These are phyloP conservation scores for Paecilomyces sp. DNA, from an alignment of 2,329 filamentous ascomycete species.

Conservation along the genomic window DNA sequence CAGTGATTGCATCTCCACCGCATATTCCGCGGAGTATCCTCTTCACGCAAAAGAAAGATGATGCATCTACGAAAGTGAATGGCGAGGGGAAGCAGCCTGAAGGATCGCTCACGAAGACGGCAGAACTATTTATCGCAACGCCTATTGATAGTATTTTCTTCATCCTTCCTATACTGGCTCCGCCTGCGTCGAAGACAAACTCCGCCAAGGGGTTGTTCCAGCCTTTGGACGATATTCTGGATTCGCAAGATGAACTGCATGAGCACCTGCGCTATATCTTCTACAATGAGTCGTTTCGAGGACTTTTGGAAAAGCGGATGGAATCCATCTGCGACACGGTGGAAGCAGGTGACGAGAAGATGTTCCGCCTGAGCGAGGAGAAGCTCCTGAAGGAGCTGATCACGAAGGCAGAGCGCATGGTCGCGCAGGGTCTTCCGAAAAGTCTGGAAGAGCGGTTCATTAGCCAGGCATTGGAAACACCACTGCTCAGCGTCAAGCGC, in stretches of 20 bases:
- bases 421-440: slow-evolving; percentile 57
- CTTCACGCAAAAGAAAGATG: slow-evolving; percentile 30
- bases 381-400: slow-evolving; percentile 63
- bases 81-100: slow-evolving; percentile 6
- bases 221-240: slow-evolving; percentile 43
- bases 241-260: slow-evolving; percentile 35
- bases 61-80: slow-evolving; percentile 9
- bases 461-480: slow-evolving; percentile 65
- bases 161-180: slow-evolving; percentile 61
- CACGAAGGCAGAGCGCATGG: slow-evolving; percentile 64
- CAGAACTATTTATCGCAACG: slow-evolving; percentile 78
- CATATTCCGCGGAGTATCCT: slow-evolving; percentile 49
- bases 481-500: slow-evolving; percentile 61
- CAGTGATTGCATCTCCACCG: slow-evolving; percentile 45
- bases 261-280: slow-evolving; percentile 35
- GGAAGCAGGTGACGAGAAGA: slow-evolving; percentile 72
- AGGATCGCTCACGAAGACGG: slow-evolving; percentile 56
- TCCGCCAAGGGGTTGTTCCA: slow-evolving; percentile 37
- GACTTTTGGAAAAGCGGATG: slow-evolving; percentile 58
- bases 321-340: slow-evolving; percentile 70
- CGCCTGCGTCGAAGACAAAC: slow-evolving; percentile 37
- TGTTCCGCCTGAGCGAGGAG: slow-evolving; percentile 71
- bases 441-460: slow-evolving; percentile 87
- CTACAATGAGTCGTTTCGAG: slow-evolving; percentile 30
- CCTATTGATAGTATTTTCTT: slow-evolving; percentile 79